Evolutionary conservation across 345 rosid species (phyloP), one percentile per base, ranked within the genome.

Genomic region (Sonneratia caseolaris): DNA sequence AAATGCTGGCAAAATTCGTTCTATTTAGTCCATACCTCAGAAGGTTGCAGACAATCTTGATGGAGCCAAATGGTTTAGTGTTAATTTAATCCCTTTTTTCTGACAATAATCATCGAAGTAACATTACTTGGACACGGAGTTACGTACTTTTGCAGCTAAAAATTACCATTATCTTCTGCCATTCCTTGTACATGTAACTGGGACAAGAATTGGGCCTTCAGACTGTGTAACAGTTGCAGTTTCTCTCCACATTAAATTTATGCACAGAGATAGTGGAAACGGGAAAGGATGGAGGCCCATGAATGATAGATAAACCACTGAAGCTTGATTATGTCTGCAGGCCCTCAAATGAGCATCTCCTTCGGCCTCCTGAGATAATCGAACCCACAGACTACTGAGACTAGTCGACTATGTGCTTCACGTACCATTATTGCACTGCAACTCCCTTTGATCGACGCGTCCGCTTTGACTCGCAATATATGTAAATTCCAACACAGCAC

Each of bases 331-430:
- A 93, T 76, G 97, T 91, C 7, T 91, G 98, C 76, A 77, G 97
- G n/a, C 91, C 96, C 59, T 80, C 97, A 56, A 91, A 93, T 84
- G 98, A 96, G 71, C 89, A 89, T 76, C 88, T 89, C 72, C 95
- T 91, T 27, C 1, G 32, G 32, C 32, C 32, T 27, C 32, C 32
- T 27, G 32, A 0, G 32, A 27, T 27, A 27, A 27, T 27, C 32
- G 32, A 27, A 27, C 32, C 32, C 32, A 27, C 32, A 27, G 32
- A 27, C 32, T 27, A 27, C 32, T 27, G 32, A 27, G 32, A 27
- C 32, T 27, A 27, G 32, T 27, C 32, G 32, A 27, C 32, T 27
- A 27, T 27, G 32, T 27, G 32, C 32, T 27, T 27, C 32, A 27
- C 32, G 32, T 27, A 27, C 32, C 32, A 27, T 27, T 27, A 27